Conservation (phyloP, 257 asterid genomes). For the Cordia subcordata region DNA sequence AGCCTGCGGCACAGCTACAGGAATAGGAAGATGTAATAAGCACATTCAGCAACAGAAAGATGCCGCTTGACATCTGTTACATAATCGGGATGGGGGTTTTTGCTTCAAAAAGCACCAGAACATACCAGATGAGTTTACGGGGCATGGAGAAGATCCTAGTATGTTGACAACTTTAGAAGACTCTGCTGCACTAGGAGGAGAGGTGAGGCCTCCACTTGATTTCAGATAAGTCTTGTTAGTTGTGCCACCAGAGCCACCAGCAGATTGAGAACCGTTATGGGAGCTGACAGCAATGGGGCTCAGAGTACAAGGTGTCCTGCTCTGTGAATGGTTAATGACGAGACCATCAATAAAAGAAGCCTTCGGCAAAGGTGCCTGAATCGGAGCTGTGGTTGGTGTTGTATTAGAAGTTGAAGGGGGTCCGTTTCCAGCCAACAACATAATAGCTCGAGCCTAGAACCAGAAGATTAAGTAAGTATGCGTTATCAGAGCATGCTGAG, state of each 20-base stretch:
- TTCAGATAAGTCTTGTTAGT: slow-evolving; percentile 22
- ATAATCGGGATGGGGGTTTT: too few species aligned
- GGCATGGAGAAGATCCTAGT: slow-evolving; percentile 32
- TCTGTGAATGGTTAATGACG: slow-evolving; percentile 30
- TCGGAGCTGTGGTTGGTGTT: slow-evolving; percentile 34
- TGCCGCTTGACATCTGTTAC: not conserved
- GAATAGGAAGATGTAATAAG: not conserved
- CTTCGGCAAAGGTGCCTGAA: slow-evolving; percentile 34
- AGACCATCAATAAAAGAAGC: slow-evolving; percentile 39
- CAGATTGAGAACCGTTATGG: slow-evolving; percentile 26
- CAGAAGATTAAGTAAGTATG: slow-evolving; percentile 7
- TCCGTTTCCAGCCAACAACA: slow-evolving; percentile 87
- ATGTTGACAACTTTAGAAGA: slow-evolving; percentile 33
- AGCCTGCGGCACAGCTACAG: slow-evolving; percentile 81
- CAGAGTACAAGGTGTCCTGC: slow-evolving; percentile 26
- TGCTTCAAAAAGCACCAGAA: not conserved
- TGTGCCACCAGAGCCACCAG: slow-evolving; percentile 20
- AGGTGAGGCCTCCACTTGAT: slow-evolving; percentile 23
- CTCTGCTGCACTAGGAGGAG: slow-evolving; percentile 34
- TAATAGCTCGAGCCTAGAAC: slow-evolving; percentile 84
- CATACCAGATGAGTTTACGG: slow-evolving; percentile 48
- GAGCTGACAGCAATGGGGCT: slow-evolving; percentile 37
- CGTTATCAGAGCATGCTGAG: not conserved
- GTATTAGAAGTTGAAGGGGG: slow-evolving; percentile 34
- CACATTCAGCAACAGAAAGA: not conserved